Evolutionary conservation across 208 protist species (phyloP).

Genomic region (Leishmania guyanensis): DNA sequence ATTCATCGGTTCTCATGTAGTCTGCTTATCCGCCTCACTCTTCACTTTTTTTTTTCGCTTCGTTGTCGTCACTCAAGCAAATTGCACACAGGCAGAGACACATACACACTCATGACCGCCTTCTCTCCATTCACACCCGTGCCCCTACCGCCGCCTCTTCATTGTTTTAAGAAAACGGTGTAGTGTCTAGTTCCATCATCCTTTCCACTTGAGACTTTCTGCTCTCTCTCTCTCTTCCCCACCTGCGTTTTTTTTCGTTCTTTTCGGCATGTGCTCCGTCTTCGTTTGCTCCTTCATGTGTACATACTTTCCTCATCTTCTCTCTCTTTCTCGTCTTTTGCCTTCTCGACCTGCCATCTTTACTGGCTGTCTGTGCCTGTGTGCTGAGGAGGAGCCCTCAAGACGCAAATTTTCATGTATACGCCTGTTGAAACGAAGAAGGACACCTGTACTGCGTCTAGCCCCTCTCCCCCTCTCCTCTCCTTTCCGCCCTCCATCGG

Average conservation of each 20-base stretch:
- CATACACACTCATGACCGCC: not conserved
- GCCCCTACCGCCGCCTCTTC: not conserved
- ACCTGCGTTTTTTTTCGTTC: not conserved
- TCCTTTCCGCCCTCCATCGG: not conserved
- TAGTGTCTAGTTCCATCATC: not conserved
- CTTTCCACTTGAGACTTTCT: not conserved
- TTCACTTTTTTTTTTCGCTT: not conserved
- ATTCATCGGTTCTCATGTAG: not conserved
- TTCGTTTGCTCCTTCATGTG: not conserved
- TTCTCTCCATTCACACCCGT: not conserved
- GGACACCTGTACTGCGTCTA: not conserved
- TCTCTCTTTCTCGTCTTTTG: not conserved
- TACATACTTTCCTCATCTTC: not conserved
- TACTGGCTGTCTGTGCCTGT: not conserved
- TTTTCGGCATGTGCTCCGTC: not conserved
- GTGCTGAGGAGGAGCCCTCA: not conserved
- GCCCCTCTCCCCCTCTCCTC: not conserved
- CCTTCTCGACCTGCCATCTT: not conserved
- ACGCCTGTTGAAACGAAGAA: not conserved
- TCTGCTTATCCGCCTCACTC: not conserved
- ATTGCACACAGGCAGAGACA: not conserved
- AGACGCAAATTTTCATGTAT: not conserved
- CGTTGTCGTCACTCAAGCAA: not conserved
- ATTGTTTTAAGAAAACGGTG: not conserved
- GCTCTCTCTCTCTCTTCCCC: not conserved